Percentiles rank a stretch among this genome's conserved stretches.
Conservation (phyloP, 2,329 filamentous ascomycete genomes). For the Phyllosticta citriasiana region DNA sequence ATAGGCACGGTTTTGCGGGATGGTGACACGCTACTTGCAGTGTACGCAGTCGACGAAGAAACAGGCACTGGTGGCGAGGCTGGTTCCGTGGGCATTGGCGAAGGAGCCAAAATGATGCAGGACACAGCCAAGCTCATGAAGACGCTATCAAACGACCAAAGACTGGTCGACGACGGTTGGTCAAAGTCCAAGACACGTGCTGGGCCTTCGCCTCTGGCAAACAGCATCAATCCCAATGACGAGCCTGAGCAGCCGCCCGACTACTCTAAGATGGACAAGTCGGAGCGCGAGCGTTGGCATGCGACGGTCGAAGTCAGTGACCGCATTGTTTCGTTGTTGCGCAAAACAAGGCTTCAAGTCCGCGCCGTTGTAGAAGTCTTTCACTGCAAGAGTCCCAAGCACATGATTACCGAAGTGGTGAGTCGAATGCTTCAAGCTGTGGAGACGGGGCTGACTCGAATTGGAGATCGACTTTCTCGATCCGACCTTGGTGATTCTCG, state of each 20-base stretch:
- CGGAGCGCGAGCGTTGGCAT: conserved; percentile 69
- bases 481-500: conserved; percentile 86
- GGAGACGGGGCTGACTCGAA: not conserved
- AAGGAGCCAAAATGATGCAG: conserved; percentile 64
- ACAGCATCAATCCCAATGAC: conserved; percentile 24
- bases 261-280: conserved; percentile 33
- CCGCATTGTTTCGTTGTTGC: conserved; percentile 70
- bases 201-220: conserved; percentile 25
- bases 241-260: conserved; percentile 16
- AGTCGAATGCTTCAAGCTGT: conserved; percentile 20
- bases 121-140: conserved; percentile 66
- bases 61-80: conserved; percentile 37
- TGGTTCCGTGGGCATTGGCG: conserved; percentile 49
- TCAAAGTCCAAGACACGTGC: conserved; percentile 16
- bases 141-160: conserved; percentile 42
- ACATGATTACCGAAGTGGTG: conserved; percentile 86
- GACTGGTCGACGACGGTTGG: conserved; percentile 16
- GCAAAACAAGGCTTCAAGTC: conserved; percentile 87
- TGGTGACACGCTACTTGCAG: conserved; percentile 84
- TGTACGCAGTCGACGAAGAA: conserved; percentile 92
- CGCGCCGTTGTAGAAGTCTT: conserved; percentile 91
- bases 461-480: conserved; percentile 72
- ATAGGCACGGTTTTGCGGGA: conserved; percentile 91
- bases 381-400: conserved; percentile 95
- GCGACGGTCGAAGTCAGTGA: conserved; percentile 79